phyloP scores from a whole-genome alignment of 2,329 filamentous ascomycete genomes.

The Diaporthe sp. region DNA sequence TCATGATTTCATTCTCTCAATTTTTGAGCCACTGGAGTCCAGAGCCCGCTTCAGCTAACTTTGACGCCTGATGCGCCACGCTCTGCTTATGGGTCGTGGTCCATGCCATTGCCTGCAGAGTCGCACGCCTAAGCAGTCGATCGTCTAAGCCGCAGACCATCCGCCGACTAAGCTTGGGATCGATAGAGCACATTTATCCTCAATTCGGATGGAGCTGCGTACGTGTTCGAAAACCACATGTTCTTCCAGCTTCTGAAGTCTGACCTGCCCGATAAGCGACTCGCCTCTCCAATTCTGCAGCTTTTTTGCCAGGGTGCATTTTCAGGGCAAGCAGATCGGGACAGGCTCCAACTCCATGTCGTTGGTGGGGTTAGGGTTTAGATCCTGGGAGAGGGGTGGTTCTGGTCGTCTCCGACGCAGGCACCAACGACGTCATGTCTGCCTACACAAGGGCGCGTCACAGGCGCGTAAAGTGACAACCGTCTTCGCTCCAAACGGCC shows the following conservation, averaged over 20 bases:
- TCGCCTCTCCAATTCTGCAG: slow-evolving; percentile 16
- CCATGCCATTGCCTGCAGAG: too few relatives aligned
- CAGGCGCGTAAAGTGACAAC: not conserved
- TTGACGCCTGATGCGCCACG: not conserved
- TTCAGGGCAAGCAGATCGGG: not conserved
- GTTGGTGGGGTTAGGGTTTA: not conserved
- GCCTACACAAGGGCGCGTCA: not conserved
- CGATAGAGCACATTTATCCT: too few relatives aligned
- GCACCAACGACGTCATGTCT: slow-evolving; percentile 3
- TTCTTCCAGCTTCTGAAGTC: not conserved
- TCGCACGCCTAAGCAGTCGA: not conserved
- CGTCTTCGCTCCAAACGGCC: not conserved
- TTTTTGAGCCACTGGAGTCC: not conserved
- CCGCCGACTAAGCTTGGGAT: not conserved
- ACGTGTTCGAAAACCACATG: too few relatives aligned
- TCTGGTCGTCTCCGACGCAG: not conserved
- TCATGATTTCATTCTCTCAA: not conserved
- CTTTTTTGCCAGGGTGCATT: not conserved
- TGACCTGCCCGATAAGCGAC: slow-evolving; percentile 35
- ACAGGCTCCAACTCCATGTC: not conserved
- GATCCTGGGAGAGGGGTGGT: not conserved
- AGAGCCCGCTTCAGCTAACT: not conserved
- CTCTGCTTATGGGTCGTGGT: not conserved
- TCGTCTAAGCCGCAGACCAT: not conserved
- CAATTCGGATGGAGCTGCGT: too few relatives aligned